A percentile compares a stretch with the other conserved stretches of the same genome.
Conservation (phyloP, 768 basidiomycete species). For the Guyanaporus albipodus region DNA sequence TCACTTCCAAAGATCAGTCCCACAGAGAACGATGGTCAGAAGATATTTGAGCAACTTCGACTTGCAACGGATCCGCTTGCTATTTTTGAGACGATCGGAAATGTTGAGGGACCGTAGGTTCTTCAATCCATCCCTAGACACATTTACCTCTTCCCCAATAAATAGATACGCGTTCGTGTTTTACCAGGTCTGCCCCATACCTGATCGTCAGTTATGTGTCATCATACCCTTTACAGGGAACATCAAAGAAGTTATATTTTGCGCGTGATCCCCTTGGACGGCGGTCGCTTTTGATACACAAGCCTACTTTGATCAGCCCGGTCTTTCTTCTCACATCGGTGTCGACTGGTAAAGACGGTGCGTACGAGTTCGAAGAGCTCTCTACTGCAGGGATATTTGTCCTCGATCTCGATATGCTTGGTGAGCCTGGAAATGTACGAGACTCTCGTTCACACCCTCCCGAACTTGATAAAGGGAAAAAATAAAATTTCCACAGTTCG, state of each 20-base stretch:
- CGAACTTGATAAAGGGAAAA: neutral
- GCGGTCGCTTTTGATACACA: conserved; percentile 75
- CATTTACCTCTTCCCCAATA: neutral
- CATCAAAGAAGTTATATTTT: conserved; percentile 55
- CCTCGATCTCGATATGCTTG: conserved; percentile 41
- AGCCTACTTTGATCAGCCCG: conserved; percentile 45
- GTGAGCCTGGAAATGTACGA: conserved; percentile 25
- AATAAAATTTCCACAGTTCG: conserved; percentile 14
- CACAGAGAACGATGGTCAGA: conserved; percentile 71
- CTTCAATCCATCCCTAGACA: neutral
- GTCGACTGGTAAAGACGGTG: conserved; percentile 45
- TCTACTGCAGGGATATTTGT: conserved; percentile 53
- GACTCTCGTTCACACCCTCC: neutral
- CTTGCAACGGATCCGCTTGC: conserved; percentile 29
- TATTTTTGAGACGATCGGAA: conserved; percentile 50
- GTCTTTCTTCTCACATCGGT: conserved; percentile 65
- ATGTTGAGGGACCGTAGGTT: conserved; percentile 80
- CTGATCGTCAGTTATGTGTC: neutral
- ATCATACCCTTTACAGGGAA: conserved; percentile 33
- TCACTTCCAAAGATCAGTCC: conserved; percentile 44
- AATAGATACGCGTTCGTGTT: conserved; percentile 76
- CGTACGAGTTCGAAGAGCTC: conserved; percentile 59
- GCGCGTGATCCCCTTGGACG: conserved; percentile 83
- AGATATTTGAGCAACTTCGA: conserved; percentile 38
- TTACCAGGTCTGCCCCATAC: conserved; percentile 55